Conservation (phyloP, 768 basidiomycete species). For the Brasilioporus rufonigricans region DNA sequence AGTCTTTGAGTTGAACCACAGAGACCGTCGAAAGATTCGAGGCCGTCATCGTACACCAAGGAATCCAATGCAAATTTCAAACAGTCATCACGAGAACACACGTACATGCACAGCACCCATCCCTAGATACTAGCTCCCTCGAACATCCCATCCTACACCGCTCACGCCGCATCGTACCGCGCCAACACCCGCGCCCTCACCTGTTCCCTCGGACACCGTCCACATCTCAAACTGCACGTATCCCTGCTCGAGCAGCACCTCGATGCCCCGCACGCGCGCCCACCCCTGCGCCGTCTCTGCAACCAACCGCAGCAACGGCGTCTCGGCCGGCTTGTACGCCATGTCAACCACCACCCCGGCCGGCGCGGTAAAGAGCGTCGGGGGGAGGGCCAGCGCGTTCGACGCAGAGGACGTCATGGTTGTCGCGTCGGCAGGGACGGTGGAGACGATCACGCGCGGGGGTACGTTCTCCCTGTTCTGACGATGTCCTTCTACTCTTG, state of each 20-base stretch:
- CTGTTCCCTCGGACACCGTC: slow-evolving; percentile 59
- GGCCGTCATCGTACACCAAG: no score
- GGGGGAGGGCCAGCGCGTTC: slow-evolving; percentile 49
- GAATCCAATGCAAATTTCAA: no score
- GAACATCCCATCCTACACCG: no score
- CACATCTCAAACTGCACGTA: slow-evolving; percentile 81
- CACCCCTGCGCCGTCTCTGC: slow-evolving; percentile 50
- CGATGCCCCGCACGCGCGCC: slow-evolving; percentile 73
- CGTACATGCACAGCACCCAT: no score
- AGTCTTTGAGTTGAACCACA: no score
- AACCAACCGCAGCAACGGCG: slow-evolving; percentile 75
- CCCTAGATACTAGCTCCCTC: no score
- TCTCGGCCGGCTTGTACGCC: slow-evolving; percentile 89
- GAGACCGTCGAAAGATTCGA: no score
- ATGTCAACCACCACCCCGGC: slow-evolving; percentile 86
- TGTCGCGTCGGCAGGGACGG: slow-evolving; percentile 74
- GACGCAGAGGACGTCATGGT: slow-evolving; percentile 25
- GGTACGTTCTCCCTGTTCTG: no score
- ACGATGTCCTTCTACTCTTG: no score
- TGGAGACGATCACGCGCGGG: slow-evolving; percentile 81
- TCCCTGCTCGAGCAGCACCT: slow-evolving; percentile 87
- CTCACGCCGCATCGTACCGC: slow-evolving; percentile 33
- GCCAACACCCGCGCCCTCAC: slow-evolving; percentile 51
- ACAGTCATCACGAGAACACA: no score
- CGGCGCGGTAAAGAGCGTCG: slow-evolving; percentile 53